Percentiles rank a stretch among this genome's conserved stretches.
phyloP scores from a whole-genome alignment of 2,329 filamentous ascomycete species.

The Fusarium sp. region DNA sequence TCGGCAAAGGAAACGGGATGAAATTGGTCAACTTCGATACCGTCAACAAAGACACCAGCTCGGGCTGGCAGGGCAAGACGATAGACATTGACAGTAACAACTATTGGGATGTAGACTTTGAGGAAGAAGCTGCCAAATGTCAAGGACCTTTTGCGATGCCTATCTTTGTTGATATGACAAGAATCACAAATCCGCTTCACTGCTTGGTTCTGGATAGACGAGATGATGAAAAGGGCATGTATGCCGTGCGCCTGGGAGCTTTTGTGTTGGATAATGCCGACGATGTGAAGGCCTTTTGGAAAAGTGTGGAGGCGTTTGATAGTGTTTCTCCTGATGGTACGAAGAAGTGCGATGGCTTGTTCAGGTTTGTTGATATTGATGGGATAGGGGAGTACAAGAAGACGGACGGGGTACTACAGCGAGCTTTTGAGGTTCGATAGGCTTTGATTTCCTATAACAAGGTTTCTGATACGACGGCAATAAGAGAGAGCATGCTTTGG shows the following conservation, averaged over 20 bases:
- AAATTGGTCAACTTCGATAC: background rate
- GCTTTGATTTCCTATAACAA: background rate
- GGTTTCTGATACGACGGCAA: too few species aligned
- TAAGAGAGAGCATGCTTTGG: too few species aligned
- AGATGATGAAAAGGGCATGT: background rate
- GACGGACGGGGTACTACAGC: conserved; percentile 5
- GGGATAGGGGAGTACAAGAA: background rate
- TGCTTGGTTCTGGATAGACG: background rate
- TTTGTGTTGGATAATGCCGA: background rate
- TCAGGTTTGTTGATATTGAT: background rate
- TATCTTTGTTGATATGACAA: background rate
- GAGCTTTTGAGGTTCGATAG: conserved; percentile 2
- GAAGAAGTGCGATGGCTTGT: background rate
- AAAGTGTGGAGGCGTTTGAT: conserved; percentile 1
- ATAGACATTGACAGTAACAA: background rate
- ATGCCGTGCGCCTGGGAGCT: background rate
- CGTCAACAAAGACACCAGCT: fast-evolving
- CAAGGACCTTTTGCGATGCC: conserved; percentile 7
- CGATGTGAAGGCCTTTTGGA: background rate
- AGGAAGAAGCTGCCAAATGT: conserved; percentile 11
- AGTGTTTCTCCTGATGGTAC: background rate
- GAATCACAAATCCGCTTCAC: background rate
- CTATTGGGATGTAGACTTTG: conserved; percentile 23
- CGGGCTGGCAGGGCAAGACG: background rate
- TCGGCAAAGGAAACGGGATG: background rate